Evolutionary conservation across 352 stramenopile genomes (phyloP).

Genomic region (Globisporangium uncinulatum): DNA sequence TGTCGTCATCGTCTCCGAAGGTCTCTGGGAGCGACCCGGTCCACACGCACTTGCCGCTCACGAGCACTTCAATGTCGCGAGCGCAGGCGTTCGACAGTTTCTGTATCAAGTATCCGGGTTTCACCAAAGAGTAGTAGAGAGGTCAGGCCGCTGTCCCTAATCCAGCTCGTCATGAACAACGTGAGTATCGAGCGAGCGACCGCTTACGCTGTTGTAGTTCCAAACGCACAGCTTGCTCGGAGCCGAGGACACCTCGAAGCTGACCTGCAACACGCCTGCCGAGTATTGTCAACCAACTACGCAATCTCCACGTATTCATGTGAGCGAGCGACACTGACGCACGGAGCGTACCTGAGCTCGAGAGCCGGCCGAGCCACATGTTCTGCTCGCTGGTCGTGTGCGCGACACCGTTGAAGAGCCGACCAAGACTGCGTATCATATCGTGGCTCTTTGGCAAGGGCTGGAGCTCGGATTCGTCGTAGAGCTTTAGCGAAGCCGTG

Average conservation of each 20-base stretch:
- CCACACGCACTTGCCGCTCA: constrained; percentile 61
- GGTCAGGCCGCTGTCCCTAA: no score
- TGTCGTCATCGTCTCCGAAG: constrained; percentile 62
- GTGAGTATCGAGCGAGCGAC: neutral
- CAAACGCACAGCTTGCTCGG: constrained; percentile 73
- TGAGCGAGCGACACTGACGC: neutral
- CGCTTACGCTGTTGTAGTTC: constrained; percentile 77
- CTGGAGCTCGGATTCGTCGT: constrained; percentile 35
- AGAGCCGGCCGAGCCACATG: constrained; percentile 71
- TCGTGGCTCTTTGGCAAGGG: constrained; percentile 54
- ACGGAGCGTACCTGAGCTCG: constrained; percentile 30
- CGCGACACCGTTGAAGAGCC: constrained; percentile 52
- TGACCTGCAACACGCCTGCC: constrained; percentile 46
- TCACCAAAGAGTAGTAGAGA: neutral
- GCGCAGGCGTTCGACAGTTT: constrained; percentile 41
- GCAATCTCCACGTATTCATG: neutral
- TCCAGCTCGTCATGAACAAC: neutral
- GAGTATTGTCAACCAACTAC: neutral
- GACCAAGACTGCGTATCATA: constrained; percentile 52
- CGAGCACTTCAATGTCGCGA: constrained; percentile 60
- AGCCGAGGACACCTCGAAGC: constrained; percentile 29
- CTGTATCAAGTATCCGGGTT: constrained; percentile 6
- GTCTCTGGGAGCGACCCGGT: constrained; percentile 69
- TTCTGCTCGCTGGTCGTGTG: constrained; percentile 65
- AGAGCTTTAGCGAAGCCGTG: constrained; percentile 37